phyloP scores from a whole-genome alignment of 1,284 basidiomycete genomes.

The Leccinum variabile region DNA sequence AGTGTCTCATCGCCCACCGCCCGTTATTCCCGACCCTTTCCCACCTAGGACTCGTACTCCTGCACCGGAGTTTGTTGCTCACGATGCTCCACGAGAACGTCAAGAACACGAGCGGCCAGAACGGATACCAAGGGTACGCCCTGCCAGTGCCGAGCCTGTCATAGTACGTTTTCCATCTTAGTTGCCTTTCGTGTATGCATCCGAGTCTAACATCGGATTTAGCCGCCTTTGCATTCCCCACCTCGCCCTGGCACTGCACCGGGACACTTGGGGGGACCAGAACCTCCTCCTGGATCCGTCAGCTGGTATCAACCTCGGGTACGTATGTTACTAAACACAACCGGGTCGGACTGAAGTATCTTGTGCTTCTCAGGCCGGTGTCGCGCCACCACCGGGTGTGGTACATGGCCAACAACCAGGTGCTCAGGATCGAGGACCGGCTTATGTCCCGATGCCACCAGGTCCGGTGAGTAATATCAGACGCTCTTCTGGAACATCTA shows the following conservation, averaged over 20 bases:
- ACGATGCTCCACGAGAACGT: constrained; percentile 16
- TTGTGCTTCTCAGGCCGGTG: constrained; percentile 19
- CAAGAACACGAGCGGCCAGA: constrained; percentile 12
- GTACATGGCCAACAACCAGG: constrained; percentile 17
- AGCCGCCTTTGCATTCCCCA: constrained; percentile 28
- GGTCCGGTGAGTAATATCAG: constrained; percentile 30
- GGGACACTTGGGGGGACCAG: constrained; percentile 15
- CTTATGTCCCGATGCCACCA: constrained; percentile 36
- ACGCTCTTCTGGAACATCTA: constrained; percentile 6
- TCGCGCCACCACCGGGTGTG: constrained; percentile 30
- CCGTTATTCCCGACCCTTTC: constrained; percentile 15
- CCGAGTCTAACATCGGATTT: constrained; percentile 4
- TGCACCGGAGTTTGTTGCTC: constrained; percentile 3
- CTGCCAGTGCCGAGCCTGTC: constrained; percentile 16
- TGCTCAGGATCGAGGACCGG: constrained; percentile 19
- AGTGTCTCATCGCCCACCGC: constrained; percentile 3
- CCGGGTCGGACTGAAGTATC: background rate
- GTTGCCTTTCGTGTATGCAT: background rate
- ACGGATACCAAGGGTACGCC: constrained; percentile 26
- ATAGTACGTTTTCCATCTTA: constrained; percentile 20
- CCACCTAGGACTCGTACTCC: constrained; percentile 12
- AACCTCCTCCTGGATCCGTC: constrained; percentile 12
- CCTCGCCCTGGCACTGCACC: constrained; percentile 31
- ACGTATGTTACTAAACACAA: constrained; percentile 2
- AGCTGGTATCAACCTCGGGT: constrained; percentile 32